These are phyloP conservation scores for Neoboletus magnificus DNA, from an alignment of 768 basidiomycete species.

Conservation along the genomic window DNA sequence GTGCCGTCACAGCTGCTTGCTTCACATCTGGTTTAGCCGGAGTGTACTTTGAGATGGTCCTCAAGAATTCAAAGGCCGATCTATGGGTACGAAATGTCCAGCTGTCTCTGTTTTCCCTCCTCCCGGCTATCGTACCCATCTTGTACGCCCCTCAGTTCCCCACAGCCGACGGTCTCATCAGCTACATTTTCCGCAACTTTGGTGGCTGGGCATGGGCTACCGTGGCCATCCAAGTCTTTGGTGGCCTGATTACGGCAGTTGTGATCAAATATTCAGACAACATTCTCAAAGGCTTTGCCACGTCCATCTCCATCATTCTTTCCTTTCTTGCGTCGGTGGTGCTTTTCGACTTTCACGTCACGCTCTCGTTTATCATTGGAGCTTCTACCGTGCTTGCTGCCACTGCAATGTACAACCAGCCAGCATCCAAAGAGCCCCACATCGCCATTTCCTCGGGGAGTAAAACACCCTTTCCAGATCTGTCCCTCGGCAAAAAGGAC, in stretches of 20 bases:
- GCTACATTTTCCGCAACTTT: constrained; percentile 78
- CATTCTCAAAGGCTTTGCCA: constrained; percentile 96
- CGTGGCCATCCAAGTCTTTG: constrained; percentile 84
- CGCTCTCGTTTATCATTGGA: constrained; percentile 82
- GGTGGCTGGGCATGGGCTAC: constrained; percentile 95
- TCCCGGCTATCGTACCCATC: constrained; percentile 85
- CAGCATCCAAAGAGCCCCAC: constrained; percentile 38
- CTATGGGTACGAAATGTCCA: constrained; percentile 92
- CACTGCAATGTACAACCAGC: constrained; percentile 95
- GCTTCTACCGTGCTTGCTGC: constrained; percentile 80
- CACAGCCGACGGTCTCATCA: constrained; percentile 48
- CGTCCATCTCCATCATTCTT: constrained; percentile 87
- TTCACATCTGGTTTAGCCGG: constrained; percentile 89
- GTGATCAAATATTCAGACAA: constrained; percentile 98
- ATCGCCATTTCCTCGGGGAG: constrained; percentile 33
- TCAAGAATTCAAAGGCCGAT: constrained; percentile 79
- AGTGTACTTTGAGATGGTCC: constrained; percentile 93
- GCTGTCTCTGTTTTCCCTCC: constrained; percentile 82
- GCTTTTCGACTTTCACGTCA: constrained; percentile 88
- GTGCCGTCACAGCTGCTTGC: constrained; percentile 81
- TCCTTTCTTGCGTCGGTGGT: constrained; percentile 92
- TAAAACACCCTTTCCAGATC: constrained; percentile 38
- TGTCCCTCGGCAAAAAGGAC: constrained; percentile 46
- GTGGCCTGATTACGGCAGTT: constrained; percentile 89
- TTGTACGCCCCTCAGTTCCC: constrained; percentile 48